A percentile compares a stretch with the other conserved stretches of the same genome.
phyloP scores from a whole-genome alignment of 139 green algal genomes.

The Yamagishiella unicocca region DNA sequence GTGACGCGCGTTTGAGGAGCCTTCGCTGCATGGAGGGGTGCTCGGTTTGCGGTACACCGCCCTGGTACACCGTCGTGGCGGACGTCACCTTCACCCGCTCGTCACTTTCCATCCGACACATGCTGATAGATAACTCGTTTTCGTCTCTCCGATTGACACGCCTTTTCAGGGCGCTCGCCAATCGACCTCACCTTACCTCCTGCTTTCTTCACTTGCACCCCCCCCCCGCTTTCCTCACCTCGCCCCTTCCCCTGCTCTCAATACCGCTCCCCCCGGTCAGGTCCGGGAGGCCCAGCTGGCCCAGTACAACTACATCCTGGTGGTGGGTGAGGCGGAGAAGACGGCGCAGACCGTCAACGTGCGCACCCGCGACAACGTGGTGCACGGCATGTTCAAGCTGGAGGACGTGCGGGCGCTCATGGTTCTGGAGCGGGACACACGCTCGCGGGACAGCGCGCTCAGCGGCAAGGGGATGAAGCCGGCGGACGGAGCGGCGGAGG shows the following conservation, averaged over 20 bases:
- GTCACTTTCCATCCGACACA: too few species aligned
- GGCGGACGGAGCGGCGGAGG: background rate
- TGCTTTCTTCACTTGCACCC: background rate
- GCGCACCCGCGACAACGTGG: constrained; percentile 94
- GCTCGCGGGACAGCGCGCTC: constrained; percentile 20
- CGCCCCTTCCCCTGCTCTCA: too few species aligned
- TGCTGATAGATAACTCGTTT: too few species aligned
- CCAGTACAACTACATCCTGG: constrained; percentile 99
- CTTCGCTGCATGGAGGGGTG: too few species aligned
- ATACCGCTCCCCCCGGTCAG: constrained; percentile 45
- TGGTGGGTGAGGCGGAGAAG: constrained; percentile 89
- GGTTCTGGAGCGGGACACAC: constrained; percentile 32
- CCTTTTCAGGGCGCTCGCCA: too few species aligned
- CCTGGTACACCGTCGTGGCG: too few species aligned
- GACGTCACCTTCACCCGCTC: too few species aligned
- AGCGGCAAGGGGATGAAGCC: constrained; percentile 50
- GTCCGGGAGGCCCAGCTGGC: constrained; percentile 93
- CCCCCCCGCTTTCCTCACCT: background rate
- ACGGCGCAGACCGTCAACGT: constrained; percentile 88
- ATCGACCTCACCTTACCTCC: too few species aligned
- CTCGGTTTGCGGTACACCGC: too few species aligned
- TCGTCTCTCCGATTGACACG: too few species aligned
- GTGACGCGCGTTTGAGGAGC: too few species aligned
- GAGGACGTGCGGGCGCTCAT: constrained; percentile 29
- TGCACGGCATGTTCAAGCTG: constrained; percentile 70